These are phyloP conservation scores for Fusarium torulosum DNA, from an alignment of 2,329 filamentous ascomycete genomes.

Conservation along the genomic window DNA sequence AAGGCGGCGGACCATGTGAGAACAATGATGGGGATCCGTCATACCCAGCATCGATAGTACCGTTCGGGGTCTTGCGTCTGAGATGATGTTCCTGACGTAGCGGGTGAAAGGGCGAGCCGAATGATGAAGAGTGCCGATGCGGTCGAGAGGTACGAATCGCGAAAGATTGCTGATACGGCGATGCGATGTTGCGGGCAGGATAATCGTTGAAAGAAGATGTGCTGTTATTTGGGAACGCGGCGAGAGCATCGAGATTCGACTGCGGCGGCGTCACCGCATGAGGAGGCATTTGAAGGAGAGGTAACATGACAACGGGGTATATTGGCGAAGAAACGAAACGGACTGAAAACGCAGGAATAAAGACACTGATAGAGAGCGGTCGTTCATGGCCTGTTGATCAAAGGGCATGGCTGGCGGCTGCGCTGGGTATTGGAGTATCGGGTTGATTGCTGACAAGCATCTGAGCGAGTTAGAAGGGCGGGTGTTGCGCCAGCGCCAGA, in stretches of 20 bases:
- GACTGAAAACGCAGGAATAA: slow-evolving; percentile 47
- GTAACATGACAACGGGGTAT: slow-evolving; percentile 59
- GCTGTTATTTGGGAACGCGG: slow-evolving; percentile 38
- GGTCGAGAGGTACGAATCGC: slow-evolving; percentile 53
- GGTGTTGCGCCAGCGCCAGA: slow-evolving; percentile 44
- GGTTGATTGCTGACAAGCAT: slow-evolving; percentile 55
- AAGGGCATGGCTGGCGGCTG: slow-evolving; percentile 52
- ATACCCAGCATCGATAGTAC: slow-evolving; percentile 92
- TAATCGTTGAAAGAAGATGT: slow-evolving; percentile 30
- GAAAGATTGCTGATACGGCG: slow-evolving; percentile 47
- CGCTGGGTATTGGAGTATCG: slow-evolving; percentile 38
- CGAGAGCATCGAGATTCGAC: slow-evolving; percentile 55
- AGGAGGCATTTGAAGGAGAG: slow-evolving; percentile 65
- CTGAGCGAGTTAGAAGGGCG: slow-evolving; percentile 50
- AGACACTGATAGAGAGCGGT: slow-evolving; percentile 44
- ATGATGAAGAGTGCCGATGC: slow-evolving; percentile 36
- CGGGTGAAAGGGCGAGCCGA: slow-evolving; percentile 40
- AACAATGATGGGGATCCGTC: slow-evolving; percentile 84
- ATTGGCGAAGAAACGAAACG: slow-evolving; percentile 42
- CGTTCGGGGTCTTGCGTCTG: slow-evolving; percentile 91
- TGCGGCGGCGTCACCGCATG: slow-evolving; percentile 61
- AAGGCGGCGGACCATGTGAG: slow-evolving; percentile 77
- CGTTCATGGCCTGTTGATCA: slow-evolving; percentile 60
- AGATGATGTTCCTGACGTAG: slow-evolving; percentile 77
- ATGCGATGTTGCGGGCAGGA: slow-evolving; percentile 49